Conservation (phyloP, 2,329 filamentous ascomycete species). For the Plectosphaerella plurivora region DNA sequence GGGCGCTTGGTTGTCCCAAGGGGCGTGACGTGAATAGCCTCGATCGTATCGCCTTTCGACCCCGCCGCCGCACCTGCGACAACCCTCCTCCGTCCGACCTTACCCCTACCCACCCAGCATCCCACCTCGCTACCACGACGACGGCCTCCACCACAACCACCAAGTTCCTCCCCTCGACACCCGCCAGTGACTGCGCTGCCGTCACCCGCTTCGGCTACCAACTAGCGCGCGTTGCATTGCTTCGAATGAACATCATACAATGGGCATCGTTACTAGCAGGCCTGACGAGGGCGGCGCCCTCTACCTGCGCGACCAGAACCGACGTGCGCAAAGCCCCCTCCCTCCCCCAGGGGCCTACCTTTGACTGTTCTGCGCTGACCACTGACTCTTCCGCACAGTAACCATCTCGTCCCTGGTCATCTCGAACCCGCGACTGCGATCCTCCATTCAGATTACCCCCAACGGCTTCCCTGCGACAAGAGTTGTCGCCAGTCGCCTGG, state of each 20-base stretch:
- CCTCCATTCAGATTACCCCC: conserved; percentile 71
- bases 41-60: no score
- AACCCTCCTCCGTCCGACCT: no score
- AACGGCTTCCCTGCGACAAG: conserved; percentile 84
- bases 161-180: background rate
- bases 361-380: conserved; percentile 12
- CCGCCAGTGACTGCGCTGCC: no score
- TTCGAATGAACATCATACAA: conserved; percentile 40
- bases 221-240: conserved; percentile 3
- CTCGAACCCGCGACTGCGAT: conserved; percentile 73
- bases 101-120: background rate
- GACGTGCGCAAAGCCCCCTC: conserved; percentile 57
- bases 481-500: conserved; percentile 67
- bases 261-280: conserved; percentile 91
- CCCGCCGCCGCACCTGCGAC: no score
- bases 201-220: background rate
- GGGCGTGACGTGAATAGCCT: no score
- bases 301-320: conserved; percentile 85
- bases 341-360: conserved; percentile 11
- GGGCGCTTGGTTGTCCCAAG: no score
- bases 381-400: conserved; percentile 49
- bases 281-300: conserved; percentile 77
- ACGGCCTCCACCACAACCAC: conserved; percentile 4
- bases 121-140: background rate
- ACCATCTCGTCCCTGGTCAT: conserved; percentile 80